Conservation (phyloP, 2,329 filamentous ascomycete genomes). For the Paraconiothyrium sp. region DNA sequence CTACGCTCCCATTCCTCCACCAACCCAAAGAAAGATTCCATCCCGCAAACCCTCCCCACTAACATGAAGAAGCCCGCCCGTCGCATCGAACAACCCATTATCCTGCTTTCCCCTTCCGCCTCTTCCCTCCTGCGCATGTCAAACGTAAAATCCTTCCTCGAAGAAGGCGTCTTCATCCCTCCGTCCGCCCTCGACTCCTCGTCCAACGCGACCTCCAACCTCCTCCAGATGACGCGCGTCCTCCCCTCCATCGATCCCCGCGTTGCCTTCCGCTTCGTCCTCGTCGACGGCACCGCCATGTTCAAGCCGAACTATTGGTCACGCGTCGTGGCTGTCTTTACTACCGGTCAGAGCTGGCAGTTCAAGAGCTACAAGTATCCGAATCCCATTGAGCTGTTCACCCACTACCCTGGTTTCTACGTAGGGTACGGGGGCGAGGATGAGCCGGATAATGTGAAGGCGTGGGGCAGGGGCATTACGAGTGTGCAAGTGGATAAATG, state of each 20-base stretch:
- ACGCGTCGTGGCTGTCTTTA: conserved; percentile 94
- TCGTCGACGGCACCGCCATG: conserved; percentile 90
- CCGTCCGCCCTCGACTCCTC: conserved; percentile 65
- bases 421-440: conserved; percentile 91
- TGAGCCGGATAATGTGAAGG: conserved; percentile 77
- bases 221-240: conserved; percentile 83
- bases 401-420: conserved; percentile 85
- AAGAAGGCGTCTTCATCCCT: conserved; percentile 81
- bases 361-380: conserved; percentile 99
- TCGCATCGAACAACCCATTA: conserved; percentile 77
- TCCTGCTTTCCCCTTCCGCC: conserved; percentile 93
- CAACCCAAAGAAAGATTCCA: conserved; percentile 29
- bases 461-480: conserved; percentile 86
- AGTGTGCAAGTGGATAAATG: conserved; percentile 86
- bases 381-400: conserved; percentile 86
- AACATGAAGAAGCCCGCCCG: conserved; percentile 53
- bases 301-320: conserved; percentile 99
- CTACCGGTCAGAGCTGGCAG: conserved; percentile 96
- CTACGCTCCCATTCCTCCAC: conserved; percentile 61
- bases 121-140: conserved; percentile 94
- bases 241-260: conserved; percentile 71
- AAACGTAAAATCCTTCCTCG: conserved; percentile 94
- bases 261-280: conserved; percentile 87
- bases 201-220: conserved; percentile 72
- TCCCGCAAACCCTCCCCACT: conserved; percentile 49